Base-by-base conservation (phyloP, 768 basidiomycete species). In the Amanita molliuscula region DNA sequence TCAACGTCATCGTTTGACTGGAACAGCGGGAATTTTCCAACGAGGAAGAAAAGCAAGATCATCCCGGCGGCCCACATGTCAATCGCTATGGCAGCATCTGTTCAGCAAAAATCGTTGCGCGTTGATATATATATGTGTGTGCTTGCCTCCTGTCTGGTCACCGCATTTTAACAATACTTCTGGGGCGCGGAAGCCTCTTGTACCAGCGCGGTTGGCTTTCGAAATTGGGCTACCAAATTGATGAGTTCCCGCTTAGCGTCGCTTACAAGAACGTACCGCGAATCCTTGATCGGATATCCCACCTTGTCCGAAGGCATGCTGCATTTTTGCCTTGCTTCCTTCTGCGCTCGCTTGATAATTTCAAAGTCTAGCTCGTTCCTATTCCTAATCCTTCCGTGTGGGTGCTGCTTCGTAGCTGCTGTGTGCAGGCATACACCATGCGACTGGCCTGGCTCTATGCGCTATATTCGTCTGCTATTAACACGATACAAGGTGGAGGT, bases 21-120 rank as follows among this genome's bases (percentile, higher is more conserved):
- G 67, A 98, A 93, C 25, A 97, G 66, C 1, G 96, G 96, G 60
- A 97, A 99, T 57, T 95, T 96, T 38, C 81, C 78, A 0, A 84
- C 84, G 31, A 99, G 72, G 68, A 97, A 94, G 68, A 94, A 94
- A 5, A 98, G 74, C 0, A 99, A 67, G 47, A 97, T 96, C 59
- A 84, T 82, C 0, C 96, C 96, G 6, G 81, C 89, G 0, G 94
- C 85, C 96, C 96, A 99, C 41, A 98, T 79, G 58, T 99, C 96
- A 61, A 98, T 85, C 1, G 95, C 96, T 99, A 61, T 31, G 31
- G 29, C 35, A 41, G 13, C 29, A 38, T 20, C 43, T 26, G 51
- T 34, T 47, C 13, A 45, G 54, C 18, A 52, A 26, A 16, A 26
- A 35, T 20, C 23, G 43, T 44, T 34, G 34, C 33, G 45, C 11